phyloP scores from a whole-genome alignment of 495 filamentous ascomycete species.

The Lepidopterella palustris region DNA sequence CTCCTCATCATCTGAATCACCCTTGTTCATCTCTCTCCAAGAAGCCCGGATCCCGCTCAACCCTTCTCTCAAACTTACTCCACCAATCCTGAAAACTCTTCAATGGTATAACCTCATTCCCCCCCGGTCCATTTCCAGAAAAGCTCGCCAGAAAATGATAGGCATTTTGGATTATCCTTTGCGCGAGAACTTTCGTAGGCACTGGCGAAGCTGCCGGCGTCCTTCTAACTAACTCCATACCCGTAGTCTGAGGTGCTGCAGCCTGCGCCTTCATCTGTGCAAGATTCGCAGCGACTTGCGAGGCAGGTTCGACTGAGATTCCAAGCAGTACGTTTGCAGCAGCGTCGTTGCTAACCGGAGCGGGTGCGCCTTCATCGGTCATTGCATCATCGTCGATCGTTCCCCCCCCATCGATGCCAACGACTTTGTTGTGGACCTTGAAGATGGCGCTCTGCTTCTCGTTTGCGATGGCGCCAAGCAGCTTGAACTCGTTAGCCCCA shows the following conservation, averaged over 20 bases:
- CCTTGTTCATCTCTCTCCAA: constrained; percentile 70
- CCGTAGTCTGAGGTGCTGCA: constrained; percentile 31
- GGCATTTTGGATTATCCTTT: constrained; percentile 91
- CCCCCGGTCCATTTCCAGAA: constrained; percentile 49
- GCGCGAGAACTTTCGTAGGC: constrained; percentile 70
- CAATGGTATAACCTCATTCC: constrained; percentile 78
- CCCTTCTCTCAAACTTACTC: constrained; percentile 86
- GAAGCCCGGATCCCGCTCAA: constrained; percentile 82
- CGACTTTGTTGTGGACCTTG: constrained; percentile 45
- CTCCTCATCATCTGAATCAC: too few species aligned
- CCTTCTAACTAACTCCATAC: constrained; percentile 23
- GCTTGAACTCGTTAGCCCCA: constrained; percentile 52
- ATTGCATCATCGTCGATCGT: constrained; percentile 42
- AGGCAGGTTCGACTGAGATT: constrained; percentile 71
- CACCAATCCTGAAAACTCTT: constrained; percentile 96
- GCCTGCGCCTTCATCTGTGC: constrained; percentile 47
- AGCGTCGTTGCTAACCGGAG: constrained; percentile 5
- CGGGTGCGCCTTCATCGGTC: constrained; percentile 31
- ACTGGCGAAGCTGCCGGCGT: constrained; percentile 30
- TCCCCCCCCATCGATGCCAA: constrained; percentile 36
- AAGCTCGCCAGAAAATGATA: constrained; percentile 95
- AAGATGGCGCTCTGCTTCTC: constrained; percentile 90
- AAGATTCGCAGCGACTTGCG: constrained; percentile 63
- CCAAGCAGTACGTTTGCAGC: constrained; percentile 59
- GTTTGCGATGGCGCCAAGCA: constrained; percentile 80